Evolutionary conservation across 768 basidiomycete genomes (phyloP), one percentile per base, ranked within the genome.

Genomic region (Podaxis pistillaris): DNA sequence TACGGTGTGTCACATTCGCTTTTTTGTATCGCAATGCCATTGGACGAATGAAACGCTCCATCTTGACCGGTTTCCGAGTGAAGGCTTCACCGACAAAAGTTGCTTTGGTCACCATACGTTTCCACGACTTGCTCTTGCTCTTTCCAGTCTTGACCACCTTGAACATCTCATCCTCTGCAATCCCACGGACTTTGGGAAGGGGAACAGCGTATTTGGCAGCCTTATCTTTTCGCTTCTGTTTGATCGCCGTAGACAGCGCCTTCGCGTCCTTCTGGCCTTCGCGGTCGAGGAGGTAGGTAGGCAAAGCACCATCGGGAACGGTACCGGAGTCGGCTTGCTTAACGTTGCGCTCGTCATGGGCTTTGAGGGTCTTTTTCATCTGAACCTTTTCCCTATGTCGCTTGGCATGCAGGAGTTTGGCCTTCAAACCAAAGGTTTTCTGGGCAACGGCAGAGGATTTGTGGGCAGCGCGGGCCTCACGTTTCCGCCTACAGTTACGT

Each of bases 151-250:
- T 93, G 83, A 99, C 81, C 33, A 99, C 97, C 81, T 96, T 98
- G 83, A 99, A 99, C 91, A 95, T 97, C 82, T 99, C 97, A 70
- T 98, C 97, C 75, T 99, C 97, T 15, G 96, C 96, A 68, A 99
- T 98, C 19, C 97, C 97, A 63, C 96, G 81, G 57, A 99, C 97
- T 78, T 94, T 96, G 54, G 97, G 97, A 64, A 99, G 73, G 4
- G 97, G 97, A 1, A 99, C 97, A 17, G 95, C 87, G 77, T 93
- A 99, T 76, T 97, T 98, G 17, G 96, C 96, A 1, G 96, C 97
- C 80, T 96, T 96, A 80, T 99, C 97, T 75, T 98, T 99, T 71
- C 97, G 87, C 73, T 94, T 94, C 77, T 99, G 94, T 79, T 99
- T 99, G 81, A 99, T 89, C 19, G 97, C 96, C 26, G 89, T 88